Evolutionary conservation across 331 rosid species (phyloP), one percentile per base, ranked within the genome.

Genomic region (Acacia pycnantha): DNA sequence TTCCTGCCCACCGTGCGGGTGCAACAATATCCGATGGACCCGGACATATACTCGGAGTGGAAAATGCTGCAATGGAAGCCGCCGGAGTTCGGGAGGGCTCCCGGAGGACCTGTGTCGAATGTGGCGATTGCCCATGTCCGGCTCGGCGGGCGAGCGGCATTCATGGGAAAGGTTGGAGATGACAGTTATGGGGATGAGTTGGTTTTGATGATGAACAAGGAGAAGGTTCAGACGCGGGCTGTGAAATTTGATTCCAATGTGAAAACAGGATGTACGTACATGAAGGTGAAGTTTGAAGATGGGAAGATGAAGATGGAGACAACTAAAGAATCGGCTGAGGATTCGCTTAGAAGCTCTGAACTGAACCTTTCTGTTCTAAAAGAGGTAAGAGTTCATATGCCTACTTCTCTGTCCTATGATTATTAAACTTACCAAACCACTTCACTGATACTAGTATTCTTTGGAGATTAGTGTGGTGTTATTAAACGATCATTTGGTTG

Each of bases 31-130:
- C 98, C 90, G 6, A 90, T 96, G 98, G 79, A 96, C 90, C 90
- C 87, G 5, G 98, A 94, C 59, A 91, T 85, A 1, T 96, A 96
- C 86, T 89, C 97, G 2, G 88, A 91, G 77, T 96, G 99, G 99
- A 95, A 96, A 78, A 92, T 91, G 98, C 89, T 93, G 21, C 99
- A 96, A 81, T 96, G 99, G 99, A 93, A 93, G 80, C 97, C 98
- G 0, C 99, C 99, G 37, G 99, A 96, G 82, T 92, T 90, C 44
- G 96, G 87, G 16, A 87, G 97, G 16, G 99, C 97, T 2, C 94
- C 97, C 0, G 98, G 97, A 0, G 94, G 97, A 0, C 88, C 95
- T 0, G 85, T 91, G 2, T 92, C 97, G 4, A 92, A 96, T 50
- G 99, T 96, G 61, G 98, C 99, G 0, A 91, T 96, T 50, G 89